These are phyloP conservation scores for Kuraishia hungarica DNA, from an alignment of 805 yeast species.

Conservation along the genomic window DNA sequence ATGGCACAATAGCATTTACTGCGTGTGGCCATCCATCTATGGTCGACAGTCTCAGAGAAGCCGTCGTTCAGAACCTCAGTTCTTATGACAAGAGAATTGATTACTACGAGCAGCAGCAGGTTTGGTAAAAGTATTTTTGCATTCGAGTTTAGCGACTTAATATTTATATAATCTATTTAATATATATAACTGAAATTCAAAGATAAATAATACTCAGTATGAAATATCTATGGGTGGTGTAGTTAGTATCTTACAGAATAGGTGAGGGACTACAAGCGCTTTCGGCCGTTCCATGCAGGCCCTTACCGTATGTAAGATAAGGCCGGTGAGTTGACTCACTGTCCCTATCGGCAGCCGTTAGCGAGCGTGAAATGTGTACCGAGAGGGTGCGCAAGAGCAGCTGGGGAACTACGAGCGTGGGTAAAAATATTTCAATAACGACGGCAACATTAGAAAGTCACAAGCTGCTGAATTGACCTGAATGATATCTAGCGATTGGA, in stretches of 20 bases:
- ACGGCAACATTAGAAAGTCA: neutral
- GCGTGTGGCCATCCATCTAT: constrained; percentile 41
- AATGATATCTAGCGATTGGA: neutral
- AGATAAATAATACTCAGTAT: no score
- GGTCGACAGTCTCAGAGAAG: constrained; percentile 33
- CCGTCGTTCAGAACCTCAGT: constrained; percentile 12
- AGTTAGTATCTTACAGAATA: no score
- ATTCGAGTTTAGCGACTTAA: neutral
- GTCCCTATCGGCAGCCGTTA: neutral
- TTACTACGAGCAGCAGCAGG: constrained; percentile 26
- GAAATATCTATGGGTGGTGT: no score
- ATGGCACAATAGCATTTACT: constrained; percentile 33
- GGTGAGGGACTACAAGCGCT: no score
- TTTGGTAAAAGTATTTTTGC: constrained; percentile 16
- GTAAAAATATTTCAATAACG: neutral
- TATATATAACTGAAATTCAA: neutral
- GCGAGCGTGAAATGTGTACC: neutral
- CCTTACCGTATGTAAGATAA: neutral
- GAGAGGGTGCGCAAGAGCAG: neutral
- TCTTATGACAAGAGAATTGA: constrained; percentile 13
- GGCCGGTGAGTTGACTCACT: neutral
- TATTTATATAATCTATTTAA: no score
- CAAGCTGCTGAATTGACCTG: neutral
- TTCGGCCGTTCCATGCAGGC: no score
- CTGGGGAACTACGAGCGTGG: neutral